Conservation (phyloP, 257 asterid genomes). For the Ophiorrhiza pumila region DNA sequence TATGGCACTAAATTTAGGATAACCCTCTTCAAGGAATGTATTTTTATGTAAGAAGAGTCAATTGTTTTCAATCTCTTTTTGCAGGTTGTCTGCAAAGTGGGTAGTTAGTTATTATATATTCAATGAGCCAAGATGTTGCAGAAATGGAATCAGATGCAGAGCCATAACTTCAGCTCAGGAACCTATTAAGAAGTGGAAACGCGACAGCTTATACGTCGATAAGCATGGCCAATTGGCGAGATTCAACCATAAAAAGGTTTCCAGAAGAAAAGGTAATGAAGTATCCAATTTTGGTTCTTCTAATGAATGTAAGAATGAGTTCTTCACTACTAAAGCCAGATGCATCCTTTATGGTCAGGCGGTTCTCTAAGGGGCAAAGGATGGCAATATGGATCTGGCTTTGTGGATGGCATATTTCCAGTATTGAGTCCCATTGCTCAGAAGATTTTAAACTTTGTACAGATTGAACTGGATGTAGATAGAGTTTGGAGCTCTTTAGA, state of each 20-base stretch:
- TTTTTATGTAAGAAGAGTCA: neutral
- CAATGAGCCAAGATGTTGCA: slow-evolving; percentile 35
- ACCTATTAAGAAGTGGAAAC: slow-evolving; percentile 54
- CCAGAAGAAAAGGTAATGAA: slow-evolving; percentile 56
- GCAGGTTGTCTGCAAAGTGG: slow-evolving; percentile 51
- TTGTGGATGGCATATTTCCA: slow-evolving; percentile 84
- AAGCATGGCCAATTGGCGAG: slow-evolving; percentile 54
- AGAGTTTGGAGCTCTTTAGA: slow-evolving; percentile 62
- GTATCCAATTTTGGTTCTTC: neutral
- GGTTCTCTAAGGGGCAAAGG: slow-evolving; percentile 90
- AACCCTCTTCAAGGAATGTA: neutral
- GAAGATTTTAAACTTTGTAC: slow-evolving; percentile 57
- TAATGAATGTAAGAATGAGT: neutral
- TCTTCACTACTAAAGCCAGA: neutral
- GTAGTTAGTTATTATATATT: slow-evolving; percentile 30
- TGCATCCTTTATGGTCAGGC: slow-evolving; percentile 37
- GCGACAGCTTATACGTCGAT: slow-evolving; percentile 64
- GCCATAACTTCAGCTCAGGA: slow-evolving; percentile 40
- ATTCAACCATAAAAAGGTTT: slow-evolving; percentile 72
- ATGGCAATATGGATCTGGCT: slow-evolving; percentile 92
- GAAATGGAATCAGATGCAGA: slow-evolving; percentile 39
- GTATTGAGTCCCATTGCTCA: slow-evolving; percentile 78
- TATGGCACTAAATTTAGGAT: neutral
- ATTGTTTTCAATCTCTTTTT: neutral
- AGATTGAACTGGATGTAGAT: slow-evolving; percentile 41